Evolutionary conservation across 2,329 filamentous ascomycete genomes (phyloP), one percentile per base, ranked within the genome.

Genomic region (Arthroderma sp.): DNA sequence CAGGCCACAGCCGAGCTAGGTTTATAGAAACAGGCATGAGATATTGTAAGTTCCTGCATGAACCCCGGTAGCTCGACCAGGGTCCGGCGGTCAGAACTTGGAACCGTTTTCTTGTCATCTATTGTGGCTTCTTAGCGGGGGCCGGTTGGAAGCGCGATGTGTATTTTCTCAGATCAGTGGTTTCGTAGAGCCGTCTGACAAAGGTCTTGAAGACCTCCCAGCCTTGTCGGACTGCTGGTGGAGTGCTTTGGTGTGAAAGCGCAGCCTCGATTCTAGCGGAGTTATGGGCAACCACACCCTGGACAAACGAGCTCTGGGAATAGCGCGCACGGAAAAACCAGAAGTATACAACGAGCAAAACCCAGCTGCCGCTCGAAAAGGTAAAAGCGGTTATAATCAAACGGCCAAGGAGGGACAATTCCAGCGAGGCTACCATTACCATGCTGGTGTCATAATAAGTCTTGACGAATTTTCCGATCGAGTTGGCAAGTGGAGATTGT

Each of bases 361-460:
- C 80, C 86, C 89, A 95, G 51, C 85, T 91, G 54, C 86, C 82
- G 64, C 82, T 85, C 69, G 81, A 80, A 77, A 96, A 96, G 55
- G 93, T 72, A 51, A 96, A 68, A 50, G 86, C 85, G 30, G 85
- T 82, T 44, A 87, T 67, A 40, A 93, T 60, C 45, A 98, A 70
- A 58, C 91, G 86, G 65, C 83, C 70, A 81, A 88, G 93, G 48
- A 96, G 78, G 36, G 77, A 68, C 54, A 96, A 85, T 71, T 98
- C 91, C 47, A 98, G 83, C 39, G 74, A 71, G 33, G 89, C 83
- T 30, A 98, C 91, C 49, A 96, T 72, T 47, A 83, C 85, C 91
- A 98, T 98, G 66, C 86, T 94, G 49, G 78, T 70, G 63, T 98
- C 91, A 62, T 98, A 98, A 77, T 96, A 95, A 63, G 87, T 79